Conservation (phyloP, 345 rosid species). For the Cardamine chenopodiifolia region DNA sequence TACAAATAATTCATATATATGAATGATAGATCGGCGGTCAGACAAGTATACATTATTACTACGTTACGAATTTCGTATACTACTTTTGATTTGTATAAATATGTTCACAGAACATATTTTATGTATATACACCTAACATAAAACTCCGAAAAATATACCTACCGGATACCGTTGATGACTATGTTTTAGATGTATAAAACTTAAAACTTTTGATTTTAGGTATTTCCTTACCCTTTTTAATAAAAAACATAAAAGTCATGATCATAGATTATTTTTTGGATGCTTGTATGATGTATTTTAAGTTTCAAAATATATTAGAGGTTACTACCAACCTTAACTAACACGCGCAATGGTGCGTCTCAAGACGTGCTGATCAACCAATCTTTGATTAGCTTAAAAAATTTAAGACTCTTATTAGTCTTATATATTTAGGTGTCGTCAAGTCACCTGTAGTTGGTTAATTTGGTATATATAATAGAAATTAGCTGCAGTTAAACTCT, state of each 20-base stretch:
- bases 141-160: background rate
- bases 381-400: constrained; percentile 12
- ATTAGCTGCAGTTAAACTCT: background rate
- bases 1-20: background rate
- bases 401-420: background rate
- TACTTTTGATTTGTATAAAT: background rate
- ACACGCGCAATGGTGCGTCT: constrained; percentile 24
- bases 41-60: background rate
- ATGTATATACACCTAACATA: background rate
- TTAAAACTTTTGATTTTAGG: background rate
- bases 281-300: background rate
- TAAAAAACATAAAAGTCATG: background rate
- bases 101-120: background rate
- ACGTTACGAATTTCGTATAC: background rate
- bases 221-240: background rate
- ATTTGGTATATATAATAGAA: background rate
- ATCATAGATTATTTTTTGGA: background rate
- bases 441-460: background rate
- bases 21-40: too few species aligned
- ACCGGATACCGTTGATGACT: background rate
- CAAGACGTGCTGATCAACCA: constrained; percentile 23
- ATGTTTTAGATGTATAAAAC: background rate
- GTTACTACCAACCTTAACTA: constrained; percentile 27
- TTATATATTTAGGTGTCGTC: constrained; percentile 9
- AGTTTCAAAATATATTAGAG: background rate